phyloP scores from a whole-genome alignment of 208 protist genomes.

The Eutreptiella sp. region DNA sequence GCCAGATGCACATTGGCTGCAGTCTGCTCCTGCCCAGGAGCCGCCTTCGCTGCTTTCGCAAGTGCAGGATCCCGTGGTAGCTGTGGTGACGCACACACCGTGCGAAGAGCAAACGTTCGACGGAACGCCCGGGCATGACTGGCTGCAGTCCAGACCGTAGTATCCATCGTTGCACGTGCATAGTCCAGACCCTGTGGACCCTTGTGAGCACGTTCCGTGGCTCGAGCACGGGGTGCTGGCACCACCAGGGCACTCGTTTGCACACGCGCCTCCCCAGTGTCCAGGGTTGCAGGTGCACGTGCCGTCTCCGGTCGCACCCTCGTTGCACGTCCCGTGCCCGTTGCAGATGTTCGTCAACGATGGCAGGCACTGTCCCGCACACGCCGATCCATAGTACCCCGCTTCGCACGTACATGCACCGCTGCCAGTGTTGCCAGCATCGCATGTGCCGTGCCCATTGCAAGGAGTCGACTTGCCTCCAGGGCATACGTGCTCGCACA shows the following conservation, averaged over 20 bases:
- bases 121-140: too few relatives aligned
- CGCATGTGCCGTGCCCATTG: conserved; percentile 24
- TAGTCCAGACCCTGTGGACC: too few relatives aligned
- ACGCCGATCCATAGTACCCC: conserved; percentile 13
- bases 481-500: too few relatives aligned
- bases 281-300: conserved; percentile 23
- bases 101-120: too few relatives aligned
- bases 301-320: conserved; percentile 2
- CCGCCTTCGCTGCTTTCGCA: too few relatives aligned
- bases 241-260: conserved; percentile 17
- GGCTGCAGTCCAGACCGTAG: too few relatives aligned
- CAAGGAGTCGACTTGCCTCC: conserved; percentile 1
- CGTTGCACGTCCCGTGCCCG: conserved; percentile 12
- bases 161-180: too few relatives aligned
- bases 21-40: too few relatives aligned
- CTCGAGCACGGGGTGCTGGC: background rate
- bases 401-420: conserved; percentile 23
- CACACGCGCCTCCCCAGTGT: conserved; percentile 18
- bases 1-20: too few relatives aligned
- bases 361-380: conserved; percentile 2
- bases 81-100: too few relatives aligned
- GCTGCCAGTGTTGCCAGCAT: background rate
- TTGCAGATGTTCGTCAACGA: background rate
- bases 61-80: too few relatives aligned
- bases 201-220: too few relatives aligned